Percentiles rank a stretch among this genome's conserved stretches.
Conservation (phyloP, 2,329 filamentous ascomycete species). For the Colletotrichum kahawae region DNA sequence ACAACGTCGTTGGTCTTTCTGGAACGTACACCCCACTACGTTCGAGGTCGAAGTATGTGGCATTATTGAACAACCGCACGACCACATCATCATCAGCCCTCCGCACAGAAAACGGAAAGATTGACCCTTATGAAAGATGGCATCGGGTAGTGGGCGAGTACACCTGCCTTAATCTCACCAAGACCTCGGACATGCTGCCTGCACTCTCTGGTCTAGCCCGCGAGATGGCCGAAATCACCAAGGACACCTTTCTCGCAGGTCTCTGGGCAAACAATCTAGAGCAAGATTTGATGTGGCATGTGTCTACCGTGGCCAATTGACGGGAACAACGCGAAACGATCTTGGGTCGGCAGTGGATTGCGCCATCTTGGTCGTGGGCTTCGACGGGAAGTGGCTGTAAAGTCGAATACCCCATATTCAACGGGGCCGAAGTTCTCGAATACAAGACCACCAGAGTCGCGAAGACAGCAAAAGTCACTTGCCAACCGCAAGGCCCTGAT, state of each 20-base stretch:
- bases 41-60: neutral
- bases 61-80: neutral
- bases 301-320: neutral
- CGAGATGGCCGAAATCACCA: neutral
- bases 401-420: neutral
- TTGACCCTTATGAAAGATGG: slow-evolving; percentile 1
- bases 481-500: neutral
- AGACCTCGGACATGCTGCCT: neutral
- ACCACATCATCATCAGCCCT: neutral
- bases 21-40: neutral
- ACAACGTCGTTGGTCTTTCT: neutral
- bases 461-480: neutral
- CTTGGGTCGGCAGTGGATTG: neutral
- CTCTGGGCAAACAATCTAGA: neutral
- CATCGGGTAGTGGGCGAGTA: neutral
- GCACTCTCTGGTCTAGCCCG: neutral
- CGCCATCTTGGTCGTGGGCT: slow-evolving; percentile 7
- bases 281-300: slow-evolving; percentile 1
- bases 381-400: neutral
- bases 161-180: neutral
- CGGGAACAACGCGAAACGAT: neutral
- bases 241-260: neutral
- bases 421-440: neutral
- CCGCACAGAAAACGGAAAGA: neutral
- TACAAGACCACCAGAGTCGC: neutral